Conservation (phyloP, 768 basidiomycete genomes). For the Hypsizygus marmoreus region DNA sequence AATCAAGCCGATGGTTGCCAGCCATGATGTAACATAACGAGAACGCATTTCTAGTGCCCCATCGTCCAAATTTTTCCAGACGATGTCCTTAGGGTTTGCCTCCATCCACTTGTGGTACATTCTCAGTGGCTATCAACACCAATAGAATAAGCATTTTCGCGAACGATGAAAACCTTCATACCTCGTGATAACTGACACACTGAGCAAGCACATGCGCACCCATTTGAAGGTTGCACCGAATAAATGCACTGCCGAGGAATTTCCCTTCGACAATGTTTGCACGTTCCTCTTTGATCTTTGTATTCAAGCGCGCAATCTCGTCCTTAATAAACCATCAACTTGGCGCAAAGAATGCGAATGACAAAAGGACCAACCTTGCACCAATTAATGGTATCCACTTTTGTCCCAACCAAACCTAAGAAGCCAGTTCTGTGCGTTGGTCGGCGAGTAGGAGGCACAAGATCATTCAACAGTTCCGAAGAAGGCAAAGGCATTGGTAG, state of each 20-base stretch:
- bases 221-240: slow-evolving; percentile 71
- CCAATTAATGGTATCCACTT: slow-evolving; percentile 71
- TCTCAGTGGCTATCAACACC: slow-evolving; percentile 39
- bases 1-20: slow-evolving; percentile 59
- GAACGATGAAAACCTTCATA: slow-evolving; percentile 22
- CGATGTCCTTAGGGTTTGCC: slow-evolving; percentile 52
- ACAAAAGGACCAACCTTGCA: slow-evolving; percentile 42
- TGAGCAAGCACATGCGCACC: slow-evolving; percentile 74
- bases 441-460: slow-evolving; percentile 50
- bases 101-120: slow-evolving; percentile 71
- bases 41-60: slow-evolving; percentile 52
- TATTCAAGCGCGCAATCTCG: slow-evolving; percentile 52
- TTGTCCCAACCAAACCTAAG: slow-evolving; percentile 53
- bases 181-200: slow-evolving; percentile 54
- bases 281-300: slow-evolving; percentile 41
- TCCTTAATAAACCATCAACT: slow-evolving; percentile 28
- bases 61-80: slow-evolving; percentile 59
- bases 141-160: neutral
- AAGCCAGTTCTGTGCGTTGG: slow-evolving; percentile 55
- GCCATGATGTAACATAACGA: slow-evolving; percentile 56
- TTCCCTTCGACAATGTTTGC: slow-evolving; percentile 40
- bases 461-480: slow-evolving; percentile 45
- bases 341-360: neutral
- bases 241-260: slow-evolving; percentile 59
- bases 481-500: slow-evolving; percentile 26